These are phyloP conservation scores for Talaromyces borbonicus DNA, from an alignment of 495 filamentous ascomycete genomes.

Conservation along the genomic window DNA sequence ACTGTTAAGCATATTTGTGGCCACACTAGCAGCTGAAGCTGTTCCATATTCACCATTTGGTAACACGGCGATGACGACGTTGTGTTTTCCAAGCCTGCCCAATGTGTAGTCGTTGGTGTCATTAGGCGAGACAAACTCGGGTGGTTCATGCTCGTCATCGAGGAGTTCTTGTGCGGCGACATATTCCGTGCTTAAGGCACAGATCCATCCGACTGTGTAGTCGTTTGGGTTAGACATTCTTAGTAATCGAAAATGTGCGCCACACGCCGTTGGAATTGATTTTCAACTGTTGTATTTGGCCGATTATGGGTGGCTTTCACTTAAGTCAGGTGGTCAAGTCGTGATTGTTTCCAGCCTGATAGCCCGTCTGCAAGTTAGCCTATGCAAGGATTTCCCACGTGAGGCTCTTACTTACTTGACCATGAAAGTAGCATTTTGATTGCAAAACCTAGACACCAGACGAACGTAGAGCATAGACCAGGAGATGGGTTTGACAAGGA, in stretches of 20 bases:
- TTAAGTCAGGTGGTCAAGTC: background rate
- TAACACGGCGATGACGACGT: slow-evolving; percentile 27
- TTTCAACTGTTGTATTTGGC: background rate
- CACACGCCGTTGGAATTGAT: background rate
- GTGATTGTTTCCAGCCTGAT: background rate
- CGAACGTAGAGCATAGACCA: background rate
- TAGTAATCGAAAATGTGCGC: background rate
- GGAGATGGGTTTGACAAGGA: background rate
- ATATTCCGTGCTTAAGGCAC: slow-evolving; percentile 25
- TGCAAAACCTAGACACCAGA: background rate
- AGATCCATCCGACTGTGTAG: slow-evolving; percentile 40
- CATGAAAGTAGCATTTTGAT: background rate
- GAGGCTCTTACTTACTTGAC: background rate
- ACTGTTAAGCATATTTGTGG: slow-evolving; percentile 19
- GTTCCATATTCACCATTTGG: slow-evolving; percentile 21
- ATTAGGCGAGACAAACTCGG: background rate
- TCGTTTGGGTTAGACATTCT: slow-evolving; percentile 17
- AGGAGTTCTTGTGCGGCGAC: slow-evolving; percentile 26
- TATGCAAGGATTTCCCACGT: background rate
- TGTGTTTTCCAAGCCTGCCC: slow-evolving; percentile 21
- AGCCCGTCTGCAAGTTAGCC: background rate
- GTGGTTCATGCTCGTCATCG: slow-evolving; percentile 18
- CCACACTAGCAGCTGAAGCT: slow-evolving; percentile 16
- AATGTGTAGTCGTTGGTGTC: slow-evolving; percentile 16
- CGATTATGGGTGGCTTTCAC: background rate